A percentile compares a stretch with the other conserved stretches of the same genome.
Evolutionary conservation across 176 grass and related monocot species (phyloP).

Genomic region (sorghum (Sorghum bicolor)): Sorghum_bicolor_NCBIv3 NC_012870.2:6283501-6284000

Average conservation of each 20-base stretch:
- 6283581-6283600: conserved; percentile 1
- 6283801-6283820: conserved; percentile 6
- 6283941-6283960: conserved; percentile 98
- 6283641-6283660: conserved; percentile 70
- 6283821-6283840: background rate
- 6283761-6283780: background rate
- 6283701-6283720: conserved; percentile 89
- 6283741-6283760: conserved; percentile 49
- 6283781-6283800: background rate
- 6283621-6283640: conserved; percentile 49
- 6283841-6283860: conserved; percentile 9
- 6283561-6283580: background rate
- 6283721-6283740: conserved; percentile 89
- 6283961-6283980: conserved; percentile 90
- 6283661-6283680: conserved; percentile 82
- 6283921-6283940: conserved; percentile 67
- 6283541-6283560: conserved; percentile 52
- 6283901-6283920: conserved; percentile 68
- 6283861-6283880: conserved; percentile 57
- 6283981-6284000: conserved; percentile 31
- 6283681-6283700: conserved; percentile 87
- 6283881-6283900: conserved; percentile 61
- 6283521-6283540: conserved; percentile 87
- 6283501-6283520: conserved; percentile 97
- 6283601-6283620: conserved; percentile 22